Base-by-base conservation (phyloP, 2,329 filamentous ascomycete species). In the Diaporthe capsici region DNA sequence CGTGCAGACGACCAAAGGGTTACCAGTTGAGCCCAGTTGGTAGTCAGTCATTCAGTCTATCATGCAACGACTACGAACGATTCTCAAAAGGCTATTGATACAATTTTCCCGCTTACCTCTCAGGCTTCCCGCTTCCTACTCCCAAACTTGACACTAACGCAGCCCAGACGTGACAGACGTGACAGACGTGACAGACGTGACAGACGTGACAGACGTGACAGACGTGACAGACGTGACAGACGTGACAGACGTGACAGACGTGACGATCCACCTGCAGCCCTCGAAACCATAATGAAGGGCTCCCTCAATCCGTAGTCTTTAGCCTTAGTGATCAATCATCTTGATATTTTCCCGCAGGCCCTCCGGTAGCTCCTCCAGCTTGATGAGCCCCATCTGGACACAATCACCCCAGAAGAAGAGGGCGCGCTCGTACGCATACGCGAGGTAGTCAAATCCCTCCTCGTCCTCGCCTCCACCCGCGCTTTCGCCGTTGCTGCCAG, bases 321-420 rank as follows among this genome's bases (percentile, higher is more conserved):
- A 20, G 22, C 67, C 71, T 84, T 79, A 95, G 79, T 92, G 92
- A 61, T 93, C 89, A 34, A 97, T 90, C 77, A 90, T 85, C 87
- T 96, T 97, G 76, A 97, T 82, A 81, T 88, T 89, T 70, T 85
- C 82, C 78, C 89, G 86, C 81, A 98, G 81, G n/a, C 88, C 87
- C 78, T 90, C 88, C 0, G 95, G 95, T 78, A 99, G 85, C 34
- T 98, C 95, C 79, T 96, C 93, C 77, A 88, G 84, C 82, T 90
- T 91, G 53, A 97, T 88, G 53, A 99, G 85, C 0, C 95, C 95
- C 84, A 98, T 84, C 73, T 89, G 86, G 74, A 98, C 86, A 71
- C 95, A 92, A 85, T 99, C 97, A 1, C 95, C 96, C 94, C 96
- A 97, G 85, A 99, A 97, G 84, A 98, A 97, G 86, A 97, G 88